Evolutionary conservation across 176 grass and related monocot genomes (phyloP).

Genomic region (Tillandsia leiboldiana): DNA sequence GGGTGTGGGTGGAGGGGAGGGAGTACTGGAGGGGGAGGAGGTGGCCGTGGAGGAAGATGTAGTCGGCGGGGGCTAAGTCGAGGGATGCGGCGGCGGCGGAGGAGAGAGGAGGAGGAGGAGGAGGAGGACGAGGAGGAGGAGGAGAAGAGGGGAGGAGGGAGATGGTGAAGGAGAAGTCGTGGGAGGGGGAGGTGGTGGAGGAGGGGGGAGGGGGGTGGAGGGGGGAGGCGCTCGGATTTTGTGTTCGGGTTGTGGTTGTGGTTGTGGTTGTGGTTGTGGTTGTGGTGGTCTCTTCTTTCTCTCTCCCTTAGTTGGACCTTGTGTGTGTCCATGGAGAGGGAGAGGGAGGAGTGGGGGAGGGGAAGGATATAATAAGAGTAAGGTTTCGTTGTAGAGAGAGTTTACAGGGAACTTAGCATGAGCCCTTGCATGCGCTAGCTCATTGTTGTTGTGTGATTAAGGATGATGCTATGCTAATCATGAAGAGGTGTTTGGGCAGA

Average conservation of each 20-base stretch:
- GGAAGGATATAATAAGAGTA: neutral
- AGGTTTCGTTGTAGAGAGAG: no score
- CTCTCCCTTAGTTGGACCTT: conserved; percentile 21
- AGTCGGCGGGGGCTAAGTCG: conserved; percentile 4
- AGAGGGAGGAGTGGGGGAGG: conserved; percentile 21
- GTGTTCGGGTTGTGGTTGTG: neutral
- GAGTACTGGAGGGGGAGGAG: conserved; percentile 12
- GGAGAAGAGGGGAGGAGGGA: neutral
- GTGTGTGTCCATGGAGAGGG: conserved; percentile 30
- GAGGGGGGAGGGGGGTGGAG: conserved; percentile 16
- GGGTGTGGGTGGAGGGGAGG: neutral
- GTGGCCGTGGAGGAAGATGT: conserved; percentile 19
- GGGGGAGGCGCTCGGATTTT: neutral
- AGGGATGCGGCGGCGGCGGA: neutral
- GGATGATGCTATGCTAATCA: neutral
- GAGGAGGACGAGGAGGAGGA: no score
- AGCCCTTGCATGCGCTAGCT: no score
- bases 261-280: neutral
- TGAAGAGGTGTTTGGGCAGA: neutral
- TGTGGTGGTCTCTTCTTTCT: neutral
- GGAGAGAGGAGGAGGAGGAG: neutral
- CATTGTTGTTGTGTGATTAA: no score
- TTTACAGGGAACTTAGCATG: no score
- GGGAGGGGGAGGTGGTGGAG: conserved; percentile 31
- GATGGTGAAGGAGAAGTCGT: conserved; percentile 51